Evolutionary conservation across 1,284 basidiomycete genomes (phyloP).

Genomic region (Ganoderma resinaceum): DNA sequence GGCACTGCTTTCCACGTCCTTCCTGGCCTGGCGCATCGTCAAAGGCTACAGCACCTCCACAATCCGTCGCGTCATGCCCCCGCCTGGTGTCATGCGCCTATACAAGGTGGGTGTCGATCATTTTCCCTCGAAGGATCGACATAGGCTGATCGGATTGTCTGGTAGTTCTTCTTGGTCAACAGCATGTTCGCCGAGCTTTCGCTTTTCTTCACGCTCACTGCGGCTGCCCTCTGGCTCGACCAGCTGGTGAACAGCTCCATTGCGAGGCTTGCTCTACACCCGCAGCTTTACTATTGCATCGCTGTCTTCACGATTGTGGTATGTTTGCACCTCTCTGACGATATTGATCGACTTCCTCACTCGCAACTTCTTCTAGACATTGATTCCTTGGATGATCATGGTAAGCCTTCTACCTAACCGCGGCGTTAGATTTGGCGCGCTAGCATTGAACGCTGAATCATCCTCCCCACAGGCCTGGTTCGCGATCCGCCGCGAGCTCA

Average conservation of each 20-base stretch:
- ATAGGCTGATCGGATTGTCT: background rate
- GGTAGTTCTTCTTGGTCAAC: conserved; percentile 60
- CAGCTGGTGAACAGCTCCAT: conserved; percentile 57
- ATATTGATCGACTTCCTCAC: background rate
- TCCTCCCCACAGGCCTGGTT: conserved; percentile 55
- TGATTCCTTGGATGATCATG: conserved; percentile 59
- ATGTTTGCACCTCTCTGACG: conserved; percentile 24
- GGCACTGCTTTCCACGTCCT: conserved; percentile 49
- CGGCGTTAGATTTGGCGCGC: background rate
- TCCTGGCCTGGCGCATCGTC: conserved; percentile 54
- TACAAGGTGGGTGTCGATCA: conserved; percentile 49
- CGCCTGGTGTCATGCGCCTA: conserved; percentile 53
- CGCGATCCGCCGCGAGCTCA: conserved; percentile 55
- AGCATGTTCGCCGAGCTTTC: conserved; percentile 65
- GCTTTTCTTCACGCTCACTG: conserved; percentile 57
- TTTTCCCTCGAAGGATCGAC: background rate
- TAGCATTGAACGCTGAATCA: background rate
- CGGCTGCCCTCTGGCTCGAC: conserved; percentile 62
- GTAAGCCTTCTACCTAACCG: conserved; percentile 19
- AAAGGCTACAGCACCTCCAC: conserved; percentile 55
- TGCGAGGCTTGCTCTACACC: conserved; percentile 49
- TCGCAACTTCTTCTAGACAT: conserved; percentile 40
- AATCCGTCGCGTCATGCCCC: conserved; percentile 62
- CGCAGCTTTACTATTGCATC: conserved; percentile 49
- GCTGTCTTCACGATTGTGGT: conserved; percentile 55